phyloP scores from a whole-genome alignment of 1,284 basidiomycete species.

The Rhodotorula sp. region DNA sequence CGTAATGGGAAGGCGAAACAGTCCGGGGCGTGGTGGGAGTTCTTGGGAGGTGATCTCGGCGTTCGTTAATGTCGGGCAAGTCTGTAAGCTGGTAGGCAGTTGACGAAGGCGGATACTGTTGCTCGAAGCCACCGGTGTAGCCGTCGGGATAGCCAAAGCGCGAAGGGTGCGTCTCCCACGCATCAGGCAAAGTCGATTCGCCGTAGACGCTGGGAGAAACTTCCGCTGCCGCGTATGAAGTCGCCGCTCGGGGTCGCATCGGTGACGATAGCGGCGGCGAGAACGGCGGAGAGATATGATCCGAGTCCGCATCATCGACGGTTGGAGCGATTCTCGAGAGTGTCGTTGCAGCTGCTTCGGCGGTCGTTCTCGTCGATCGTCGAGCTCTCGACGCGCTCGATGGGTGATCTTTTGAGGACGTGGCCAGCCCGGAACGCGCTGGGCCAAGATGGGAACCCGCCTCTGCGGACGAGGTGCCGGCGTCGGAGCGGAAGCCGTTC shows the following conservation, averaged over 20 bases:
- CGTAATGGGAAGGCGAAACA: background rate
- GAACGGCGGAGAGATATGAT: background rate
- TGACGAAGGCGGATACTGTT: background rate
- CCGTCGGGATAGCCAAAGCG: too few relatives aligned
- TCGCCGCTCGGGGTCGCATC: background rate
- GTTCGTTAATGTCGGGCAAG: background rate
- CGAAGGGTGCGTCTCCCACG: background rate
- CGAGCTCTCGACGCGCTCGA: too few relatives aligned
- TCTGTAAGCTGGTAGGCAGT: background rate
- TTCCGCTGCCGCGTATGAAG: background rate
- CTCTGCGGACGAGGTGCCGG: too few relatives aligned
- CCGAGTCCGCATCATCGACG: background rate
- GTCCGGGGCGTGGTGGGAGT: background rate
- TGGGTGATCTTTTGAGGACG: too few relatives aligned
- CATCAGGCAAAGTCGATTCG: too few relatives aligned
- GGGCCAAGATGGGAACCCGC: too few relatives aligned
- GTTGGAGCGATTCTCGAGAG: background rate
- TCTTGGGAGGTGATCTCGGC: background rate
- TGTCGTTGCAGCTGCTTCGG: too few relatives aligned
- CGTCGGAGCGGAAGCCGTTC: background rate
- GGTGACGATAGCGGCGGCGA: background rate
- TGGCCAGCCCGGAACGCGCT: too few relatives aligned
- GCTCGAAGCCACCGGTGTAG: too few relatives aligned
- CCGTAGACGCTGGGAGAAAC: background rate
- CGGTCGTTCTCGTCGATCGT: too few relatives aligned